Conservation (phyloP, 2,329 filamentous ascomycete species). For the Cercospora sesami region DNA sequence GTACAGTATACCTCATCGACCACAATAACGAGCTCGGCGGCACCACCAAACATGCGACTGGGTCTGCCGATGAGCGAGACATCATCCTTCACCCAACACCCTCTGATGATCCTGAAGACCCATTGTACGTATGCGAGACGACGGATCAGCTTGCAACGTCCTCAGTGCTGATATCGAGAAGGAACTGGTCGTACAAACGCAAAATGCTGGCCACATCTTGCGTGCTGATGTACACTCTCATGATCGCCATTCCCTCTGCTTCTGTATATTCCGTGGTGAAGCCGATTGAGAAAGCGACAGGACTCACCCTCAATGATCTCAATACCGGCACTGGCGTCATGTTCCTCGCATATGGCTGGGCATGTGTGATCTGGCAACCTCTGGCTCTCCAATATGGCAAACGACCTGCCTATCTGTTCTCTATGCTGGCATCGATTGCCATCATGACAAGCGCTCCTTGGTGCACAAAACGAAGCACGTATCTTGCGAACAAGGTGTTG, state of each 20-base stretch:
- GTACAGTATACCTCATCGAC: background rate
- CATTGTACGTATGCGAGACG: conserved; percentile 31
- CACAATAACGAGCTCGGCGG: background rate
- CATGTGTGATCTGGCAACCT: conserved; percentile 54
- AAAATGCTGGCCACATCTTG: conserved; percentile 47
- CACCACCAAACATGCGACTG: conserved; percentile 40
- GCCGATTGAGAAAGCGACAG: conserved; percentile 50
- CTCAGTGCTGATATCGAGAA: background rate
- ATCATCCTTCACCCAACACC: conserved; percentile 46
- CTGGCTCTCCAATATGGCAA: conserved; percentile 55
- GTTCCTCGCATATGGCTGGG: conserved; percentile 54
- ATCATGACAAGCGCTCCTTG: conserved; percentile 48
- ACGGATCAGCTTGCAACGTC: too few species aligned
- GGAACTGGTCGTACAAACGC: conserved; percentile 48
- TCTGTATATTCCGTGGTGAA: conserved; percentile 53
- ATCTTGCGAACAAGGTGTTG: conserved; percentile 50
- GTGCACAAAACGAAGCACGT: conserved; percentile 48
- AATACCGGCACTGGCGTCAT: conserved; percentile 54
- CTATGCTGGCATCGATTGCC: conserved; percentile 43
- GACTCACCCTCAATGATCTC: conserved; percentile 47
- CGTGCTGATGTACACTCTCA: conserved; percentile 47
- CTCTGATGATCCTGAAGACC: conserved; percentile 49
- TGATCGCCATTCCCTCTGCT: conserved; percentile 51
- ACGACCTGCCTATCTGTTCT: conserved; percentile 49
- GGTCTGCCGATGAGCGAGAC: conserved; percentile 34